Evolutionary conservation across 345 rosid species (phyloP).

Genomic region (Acer negundo): DNA sequence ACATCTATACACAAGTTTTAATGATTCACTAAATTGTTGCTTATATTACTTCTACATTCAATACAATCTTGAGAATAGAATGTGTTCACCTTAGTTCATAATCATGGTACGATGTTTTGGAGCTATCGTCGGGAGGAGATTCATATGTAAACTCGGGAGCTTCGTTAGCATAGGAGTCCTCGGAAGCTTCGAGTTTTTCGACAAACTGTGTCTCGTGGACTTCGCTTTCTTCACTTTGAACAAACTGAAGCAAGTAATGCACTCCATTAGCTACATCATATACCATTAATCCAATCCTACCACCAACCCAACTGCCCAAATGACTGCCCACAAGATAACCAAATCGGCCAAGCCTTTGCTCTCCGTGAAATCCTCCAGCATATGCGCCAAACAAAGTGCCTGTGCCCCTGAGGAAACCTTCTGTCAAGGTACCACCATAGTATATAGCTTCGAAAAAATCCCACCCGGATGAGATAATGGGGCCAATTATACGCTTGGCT

Average conservation of each 20-base stretch:
- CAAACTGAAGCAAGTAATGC: conserved; percentile 50
- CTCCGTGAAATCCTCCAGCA: conserved; percentile 72
- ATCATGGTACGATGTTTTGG: conserved; percentile 17
- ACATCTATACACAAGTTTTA: conserved; percentile 5
- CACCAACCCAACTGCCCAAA: conserved; percentile 97
- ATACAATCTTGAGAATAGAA: not conserved
- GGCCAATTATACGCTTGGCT: conserved; percentile 86
- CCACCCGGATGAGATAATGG: conserved; percentile 92
- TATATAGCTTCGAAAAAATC: conserved; percentile 95
- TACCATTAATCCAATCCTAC: conserved; percentile 86
- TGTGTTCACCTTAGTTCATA: not conserved
- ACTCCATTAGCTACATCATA: conserved; percentile 84
- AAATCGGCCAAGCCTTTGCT: conserved; percentile 74
- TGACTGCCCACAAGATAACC: conserved; percentile 94
- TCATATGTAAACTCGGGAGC: conserved; percentile 16
- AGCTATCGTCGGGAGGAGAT: conserved; percentile 9
- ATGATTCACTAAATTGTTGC: conserved; percentile 8
- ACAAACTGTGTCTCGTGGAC: conserved; percentile 3
- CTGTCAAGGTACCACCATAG: conserved; percentile 80
- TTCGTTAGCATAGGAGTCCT: conserved; percentile 22
- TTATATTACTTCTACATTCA: conserved; percentile 5
- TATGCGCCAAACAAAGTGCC: conserved; percentile 96
- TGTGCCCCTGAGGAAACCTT: conserved; percentile 82
- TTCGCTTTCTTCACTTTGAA: conserved; percentile 36
- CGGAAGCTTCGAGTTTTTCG: conserved; percentile 17